phyloP scores from a whole-genome alignment of 2,329 filamentous ascomycete species.

The Monascus ruber region DNA sequence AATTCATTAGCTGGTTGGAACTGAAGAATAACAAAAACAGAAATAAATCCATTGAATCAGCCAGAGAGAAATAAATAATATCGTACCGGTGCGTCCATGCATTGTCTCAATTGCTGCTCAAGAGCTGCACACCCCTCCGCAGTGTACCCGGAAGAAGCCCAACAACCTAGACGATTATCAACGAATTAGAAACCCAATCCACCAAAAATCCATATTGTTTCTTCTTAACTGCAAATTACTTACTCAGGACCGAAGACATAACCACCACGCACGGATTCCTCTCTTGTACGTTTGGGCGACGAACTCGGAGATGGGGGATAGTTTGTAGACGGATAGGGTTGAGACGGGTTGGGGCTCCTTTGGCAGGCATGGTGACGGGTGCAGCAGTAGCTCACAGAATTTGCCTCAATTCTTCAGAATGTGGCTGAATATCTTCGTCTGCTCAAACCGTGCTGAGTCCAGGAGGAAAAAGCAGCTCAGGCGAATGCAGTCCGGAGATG shows the following conservation, averaged over 20 bases:
- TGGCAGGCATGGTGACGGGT: slow-evolving; percentile 29
- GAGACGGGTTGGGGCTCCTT: slow-evolving; percentile 32
- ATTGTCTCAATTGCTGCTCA: slow-evolving; percentile 50
- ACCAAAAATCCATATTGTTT: neutral
- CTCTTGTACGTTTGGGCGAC: slow-evolving; percentile 50
- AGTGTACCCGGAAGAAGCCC: slow-evolving; percentile 35
- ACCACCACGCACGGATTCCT: slow-evolving; percentile 53
- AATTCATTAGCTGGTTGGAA: slow-evolving; percentile 1
- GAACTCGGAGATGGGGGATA: slow-evolving; percentile 48
- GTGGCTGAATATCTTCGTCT: no score
- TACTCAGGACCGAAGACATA: slow-evolving; percentile 59
- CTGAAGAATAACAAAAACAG: no score
- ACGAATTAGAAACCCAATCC: neutral
- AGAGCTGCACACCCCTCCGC: slow-evolving; percentile 48
- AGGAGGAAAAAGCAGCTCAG: neutral
- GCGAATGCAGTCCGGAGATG: slow-evolving; percentile 10
- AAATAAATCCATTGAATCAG: no score
- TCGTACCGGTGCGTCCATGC: slow-evolving; percentile 70
- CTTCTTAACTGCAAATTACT: slow-evolving; percentile 9
- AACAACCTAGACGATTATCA: slow-evolving; percentile 27
- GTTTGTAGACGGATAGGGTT: slow-evolving; percentile 37
- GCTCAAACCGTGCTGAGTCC: no score
- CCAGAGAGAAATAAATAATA: no score
- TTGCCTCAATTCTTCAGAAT: no score
- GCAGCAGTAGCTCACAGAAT: no score